Evolutionary conservation across 371 early-diverging fungal genomes (phyloP).

Genomic region (Funneliformis caledonium): DNA sequence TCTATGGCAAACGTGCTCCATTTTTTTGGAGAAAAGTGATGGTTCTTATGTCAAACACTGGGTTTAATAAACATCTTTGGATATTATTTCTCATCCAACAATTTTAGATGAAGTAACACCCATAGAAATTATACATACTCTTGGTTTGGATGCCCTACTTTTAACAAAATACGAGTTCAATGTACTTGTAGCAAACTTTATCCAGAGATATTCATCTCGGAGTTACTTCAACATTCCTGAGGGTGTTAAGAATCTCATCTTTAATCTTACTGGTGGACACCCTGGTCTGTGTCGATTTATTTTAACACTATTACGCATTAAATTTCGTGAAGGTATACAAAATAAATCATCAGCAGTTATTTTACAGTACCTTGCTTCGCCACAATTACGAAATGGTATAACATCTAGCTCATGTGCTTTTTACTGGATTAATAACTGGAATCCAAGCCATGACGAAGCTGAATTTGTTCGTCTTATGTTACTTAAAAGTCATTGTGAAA

Average conservation of each 20-base stretch:
- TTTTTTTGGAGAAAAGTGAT: conserved; percentile 21
- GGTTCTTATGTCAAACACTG: not conserved
- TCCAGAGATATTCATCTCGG: not conserved
- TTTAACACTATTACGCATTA: not conserved
- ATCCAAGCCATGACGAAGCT: conserved; percentile 3
- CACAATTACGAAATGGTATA: not conserved
- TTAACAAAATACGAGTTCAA: not conserved
- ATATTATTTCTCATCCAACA: conserved; percentile 13
- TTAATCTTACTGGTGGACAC: conserved; percentile 7
- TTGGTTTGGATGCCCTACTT: conserved; percentile 16
- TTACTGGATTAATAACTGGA: conserved; percentile 25
- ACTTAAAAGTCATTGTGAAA: not conserved
- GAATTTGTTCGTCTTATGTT: conserved; percentile 2
- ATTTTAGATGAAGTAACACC: not conserved
- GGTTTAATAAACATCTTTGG: not conserved
- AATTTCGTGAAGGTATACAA: not conserved
- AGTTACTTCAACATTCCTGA: conserved; percentile 15
- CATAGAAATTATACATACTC: not conserved
- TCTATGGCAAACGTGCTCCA: not conserved
- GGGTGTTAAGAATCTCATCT: not conserved
- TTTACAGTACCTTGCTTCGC: not conserved
- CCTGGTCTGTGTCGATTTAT: conserved; percentile 27
- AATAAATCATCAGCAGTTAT: not conserved
- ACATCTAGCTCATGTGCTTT: not conserved
- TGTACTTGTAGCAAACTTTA: not conserved